Base-by-base conservation (phyloP, 257 asterid species). In the Solanum acaule region DNA sequence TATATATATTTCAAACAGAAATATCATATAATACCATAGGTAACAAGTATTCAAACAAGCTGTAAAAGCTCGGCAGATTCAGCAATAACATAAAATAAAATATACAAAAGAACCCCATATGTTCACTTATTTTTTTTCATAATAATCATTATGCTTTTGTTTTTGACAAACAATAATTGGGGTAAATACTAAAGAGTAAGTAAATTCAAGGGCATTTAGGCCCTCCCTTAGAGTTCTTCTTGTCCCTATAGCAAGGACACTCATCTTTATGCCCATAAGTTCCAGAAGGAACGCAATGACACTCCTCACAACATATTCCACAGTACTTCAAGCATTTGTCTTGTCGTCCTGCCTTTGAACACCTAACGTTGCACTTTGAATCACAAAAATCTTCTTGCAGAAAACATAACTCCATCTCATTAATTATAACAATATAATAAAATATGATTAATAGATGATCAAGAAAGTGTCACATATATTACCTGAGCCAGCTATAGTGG, bases 241-340 rank as follows among this genome's bases (percentile, higher is more conserved):
- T 89, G 90, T 93, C 95, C 40, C 94, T 87, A 27, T 93, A 91
- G 86, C 95, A 93, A 79, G 92, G 93, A 59, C 94, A 92, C 56
- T 93, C 93, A 4, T 89, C 92, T 77, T 91, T 92, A 34, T 93
- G 84, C 1, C 95, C 94, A 38, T 38, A 91, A 10, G 95, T 93
- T 29, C 94, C 94, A 3, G 94, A 91, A 1, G 95, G 94, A 15
- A 93, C 95, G 15, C 95, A 93, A 16, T 85, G 34, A 40, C 95
- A 92, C 23, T 88, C 82, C 23, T 59, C 87, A 13, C 94, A 93
- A 65, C 95, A 93, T n/a, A 93, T 91, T 6, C 91, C 91, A 14
- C 93, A 93, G 15, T 92, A 93, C 77, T 91, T 79, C 22, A 93
- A 84, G 46, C 95, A 93, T 23, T 93, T 88, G 70, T 93, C 91